Evolutionary conservation across 805 yeast species (phyloP).

Genomic region (Saccharomycopsis schoenii): DNA sequence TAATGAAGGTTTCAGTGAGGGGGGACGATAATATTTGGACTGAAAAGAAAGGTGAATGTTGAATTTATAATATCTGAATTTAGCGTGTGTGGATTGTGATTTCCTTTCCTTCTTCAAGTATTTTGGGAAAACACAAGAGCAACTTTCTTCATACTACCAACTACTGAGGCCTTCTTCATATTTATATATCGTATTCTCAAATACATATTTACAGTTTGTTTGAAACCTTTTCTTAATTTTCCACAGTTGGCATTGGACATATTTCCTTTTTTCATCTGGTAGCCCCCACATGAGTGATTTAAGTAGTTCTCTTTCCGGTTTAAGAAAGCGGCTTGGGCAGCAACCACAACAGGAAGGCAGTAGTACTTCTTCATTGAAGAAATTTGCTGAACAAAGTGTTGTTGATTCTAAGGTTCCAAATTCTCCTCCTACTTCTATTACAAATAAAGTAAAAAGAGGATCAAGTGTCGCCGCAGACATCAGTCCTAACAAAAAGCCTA

Average conservation of each 20-base stretch:
- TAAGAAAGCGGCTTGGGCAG: constrained; percentile 12
- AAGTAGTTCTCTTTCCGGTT: constrained; percentile 10
- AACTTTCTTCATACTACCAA: too few relatives aligned
- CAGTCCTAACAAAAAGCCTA: background rate
- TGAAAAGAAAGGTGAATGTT: background rate
- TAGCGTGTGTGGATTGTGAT: too few relatives aligned
- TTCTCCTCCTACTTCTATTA: background rate
- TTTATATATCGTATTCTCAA: too few relatives aligned
- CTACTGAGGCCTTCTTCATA: too few relatives aligned
- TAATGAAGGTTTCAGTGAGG: background rate
- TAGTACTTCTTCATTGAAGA: constrained; percentile 1
- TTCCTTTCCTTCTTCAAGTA: too few relatives aligned
- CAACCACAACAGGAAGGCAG: background rate
- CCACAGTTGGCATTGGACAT: background rate
- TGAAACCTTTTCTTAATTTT: too few relatives aligned
- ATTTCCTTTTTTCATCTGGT: background rate
- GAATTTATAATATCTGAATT: background rate
- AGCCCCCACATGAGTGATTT: constrained; percentile 12
- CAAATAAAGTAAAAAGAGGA: background rate
- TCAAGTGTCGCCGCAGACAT: background rate
- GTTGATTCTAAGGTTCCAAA: background rate
- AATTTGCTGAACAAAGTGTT: background rate
- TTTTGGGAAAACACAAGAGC: too few relatives aligned
- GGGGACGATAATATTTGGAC: background rate
- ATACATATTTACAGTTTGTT: too few relatives aligned